These are phyloP conservation scores for Peziza echinospora DNA, from an alignment of 495 filamentous ascomycete species.

Conservation along the genomic window DNA sequence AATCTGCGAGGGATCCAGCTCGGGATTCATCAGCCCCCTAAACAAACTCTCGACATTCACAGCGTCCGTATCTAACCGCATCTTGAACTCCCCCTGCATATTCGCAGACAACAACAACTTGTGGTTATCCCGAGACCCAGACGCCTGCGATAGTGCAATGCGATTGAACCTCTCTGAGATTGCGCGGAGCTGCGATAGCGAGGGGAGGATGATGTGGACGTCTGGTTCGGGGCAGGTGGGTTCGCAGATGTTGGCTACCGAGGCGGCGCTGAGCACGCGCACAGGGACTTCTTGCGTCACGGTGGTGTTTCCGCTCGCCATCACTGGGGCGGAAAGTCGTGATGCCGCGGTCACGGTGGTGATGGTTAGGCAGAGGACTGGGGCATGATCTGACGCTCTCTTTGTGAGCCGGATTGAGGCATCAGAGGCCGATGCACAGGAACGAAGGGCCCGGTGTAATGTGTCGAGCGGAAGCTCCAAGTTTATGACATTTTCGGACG, in stretches of 20 bases:
- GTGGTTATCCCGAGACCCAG: conserved; percentile 25
- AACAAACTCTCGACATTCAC: conserved; percentile 64
- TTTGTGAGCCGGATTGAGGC: conserved; percentile 80
- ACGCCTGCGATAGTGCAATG: conserved; percentile 32
- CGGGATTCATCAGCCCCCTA: conserved; percentile 62
- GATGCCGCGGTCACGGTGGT: conserved; percentile 35
- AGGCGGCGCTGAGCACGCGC: conserved; percentile 55
- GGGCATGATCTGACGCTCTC: conserved; percentile 46
- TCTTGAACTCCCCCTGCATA: conserved; percentile 64
- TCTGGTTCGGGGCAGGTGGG: conserved; percentile 79
- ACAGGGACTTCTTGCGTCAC: conserved; percentile 96
- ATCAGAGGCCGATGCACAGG: conserved; percentile 50
- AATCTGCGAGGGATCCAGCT: conserved; percentile 53
- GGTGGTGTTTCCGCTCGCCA: conserved; percentile 10
- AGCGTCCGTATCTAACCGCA: conserved; percentile 55
- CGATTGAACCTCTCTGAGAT: conserved; percentile 90
- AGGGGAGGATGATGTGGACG: conserved; percentile 76
- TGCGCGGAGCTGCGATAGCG: conserved; percentile 60
- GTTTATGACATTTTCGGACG: conserved; percentile 72
- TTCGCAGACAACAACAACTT: conserved; percentile 69
- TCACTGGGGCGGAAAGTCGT: conserved; percentile 3
- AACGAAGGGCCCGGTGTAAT: conserved; percentile 68
- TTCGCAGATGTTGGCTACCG: conserved; percentile 70
- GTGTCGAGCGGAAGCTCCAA: conserved; percentile 70
- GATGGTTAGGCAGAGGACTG: conserved; percentile 70